A percentile compares a stretch with the other conserved stretches of the same genome.
Evolutionary conservation across 1,284 basidiomycete genomes (phyloP).

Genomic region (Marasmius tenuissimus): DNA sequence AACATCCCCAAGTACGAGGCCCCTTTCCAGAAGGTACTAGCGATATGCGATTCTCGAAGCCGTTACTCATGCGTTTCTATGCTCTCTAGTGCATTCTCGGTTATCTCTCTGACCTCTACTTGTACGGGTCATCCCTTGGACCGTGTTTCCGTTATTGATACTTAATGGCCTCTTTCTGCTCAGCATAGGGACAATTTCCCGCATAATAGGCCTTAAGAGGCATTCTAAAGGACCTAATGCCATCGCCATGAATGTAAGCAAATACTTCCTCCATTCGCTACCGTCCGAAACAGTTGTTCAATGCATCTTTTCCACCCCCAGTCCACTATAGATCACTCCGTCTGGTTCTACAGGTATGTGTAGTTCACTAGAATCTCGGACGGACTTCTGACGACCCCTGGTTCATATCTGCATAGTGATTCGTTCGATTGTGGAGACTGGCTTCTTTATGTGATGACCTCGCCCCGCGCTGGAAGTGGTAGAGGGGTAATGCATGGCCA

Average conservation of each 20-base stretch:
- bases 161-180: conserved; percentile 11
- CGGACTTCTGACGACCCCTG: neutral
- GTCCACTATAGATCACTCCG: conserved; percentile 85
- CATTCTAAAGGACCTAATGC: conserved; percentile 47
- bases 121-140: conserved; percentile 45
- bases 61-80: neutral
- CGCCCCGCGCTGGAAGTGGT: conserved; percentile 68
- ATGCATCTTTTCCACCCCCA: conserved; percentile 24
- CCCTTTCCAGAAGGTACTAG: conserved; percentile 76
- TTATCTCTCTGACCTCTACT: conserved; percentile 83
- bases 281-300: neutral
- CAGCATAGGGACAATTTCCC: conserved; percentile 68
- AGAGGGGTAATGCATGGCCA: conserved; percentile 75
- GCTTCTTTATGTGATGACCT: conserved; percentile 77
- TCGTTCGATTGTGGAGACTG: conserved; percentile 79
- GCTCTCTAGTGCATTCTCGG: conserved; percentile 73
- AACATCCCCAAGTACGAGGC: conserved; percentile 66
- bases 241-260: conserved; percentile 69
- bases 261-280: neutral
- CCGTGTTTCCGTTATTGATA: neutral
- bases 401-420: conserved; percentile 43
- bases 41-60: neutral
- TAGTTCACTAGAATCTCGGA: neutral
- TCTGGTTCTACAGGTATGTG: conserved; percentile 78
- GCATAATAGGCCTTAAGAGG: conserved; percentile 65